Evolutionary conservation across 768 basidiomycete species (phyloP).

Genomic region (Piloderma croceum): DNA sequence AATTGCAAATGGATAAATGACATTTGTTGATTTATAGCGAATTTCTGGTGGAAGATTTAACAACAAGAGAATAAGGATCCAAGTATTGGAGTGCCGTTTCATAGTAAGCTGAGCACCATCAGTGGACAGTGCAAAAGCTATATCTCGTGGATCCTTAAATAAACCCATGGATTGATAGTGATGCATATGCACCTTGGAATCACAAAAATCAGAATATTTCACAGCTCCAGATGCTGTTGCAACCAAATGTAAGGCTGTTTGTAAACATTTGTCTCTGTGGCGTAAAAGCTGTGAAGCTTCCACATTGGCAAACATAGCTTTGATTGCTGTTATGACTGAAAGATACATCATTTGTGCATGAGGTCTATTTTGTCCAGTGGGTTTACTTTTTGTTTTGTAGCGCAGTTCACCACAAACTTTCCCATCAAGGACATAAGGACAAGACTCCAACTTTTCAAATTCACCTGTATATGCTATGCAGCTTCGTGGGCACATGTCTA

Average conservation of each 20-base stretch:
- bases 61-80: slow-evolving; percentile 18
- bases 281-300: slow-evolving; percentile 18
- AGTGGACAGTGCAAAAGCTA: too few relatives aligned
- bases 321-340: slow-evolving; percentile 19
- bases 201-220: too few relatives aligned
- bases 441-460: slow-evolving; percentile 7
- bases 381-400: slow-evolving; percentile 7
- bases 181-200: slow-evolving; percentile 17
- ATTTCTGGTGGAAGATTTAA: slow-evolving; percentile 20
- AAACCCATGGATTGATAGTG: slow-evolving; percentile 16
- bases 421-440: slow-evolving; percentile 10
- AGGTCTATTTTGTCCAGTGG: slow-evolving; percentile 22
- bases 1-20: too few relatives aligned
- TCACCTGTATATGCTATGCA: too few relatives aligned
- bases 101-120: too few relatives aligned
- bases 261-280: too few relatives aligned
- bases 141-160: too few relatives aligned
- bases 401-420: slow-evolving; percentile 7
- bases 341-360: too few relatives aligned
- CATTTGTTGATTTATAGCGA: slow-evolving; percentile 14
- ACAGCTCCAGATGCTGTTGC: too few relatives aligned
- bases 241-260: too few relatives aligned
- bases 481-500: slow-evolving; percentile 21
- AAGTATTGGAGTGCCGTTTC: slow-evolving; percentile 28
- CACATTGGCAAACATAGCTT: slow-evolving; percentile 24